Evolutionary conservation across 129 eudicot species (phyloP).

Genomic region (Arctium lappa): DNA sequence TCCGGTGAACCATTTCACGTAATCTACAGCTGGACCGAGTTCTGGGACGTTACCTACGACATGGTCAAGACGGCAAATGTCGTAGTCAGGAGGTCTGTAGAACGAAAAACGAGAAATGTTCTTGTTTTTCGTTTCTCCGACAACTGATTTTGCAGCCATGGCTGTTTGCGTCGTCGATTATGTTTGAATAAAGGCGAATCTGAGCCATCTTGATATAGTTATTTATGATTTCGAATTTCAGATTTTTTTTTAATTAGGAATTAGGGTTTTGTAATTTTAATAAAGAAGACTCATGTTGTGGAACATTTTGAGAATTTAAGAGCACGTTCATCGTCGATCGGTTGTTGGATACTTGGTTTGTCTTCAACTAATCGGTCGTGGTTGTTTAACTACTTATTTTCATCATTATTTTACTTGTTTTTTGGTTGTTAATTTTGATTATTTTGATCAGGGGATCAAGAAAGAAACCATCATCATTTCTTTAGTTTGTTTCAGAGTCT

Average conservation of each 20-base stretch:
- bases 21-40: no score
- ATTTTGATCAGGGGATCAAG: conserved; percentile 1
- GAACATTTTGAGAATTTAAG: no score
- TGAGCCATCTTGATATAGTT: conserved; percentile 8
- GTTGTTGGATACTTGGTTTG: background rate
- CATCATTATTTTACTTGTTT: conserved; percentile 8
- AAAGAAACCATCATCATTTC: background rate
- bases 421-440: background rate
- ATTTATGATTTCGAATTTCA: background rate
- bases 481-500: conserved; percentile 1
- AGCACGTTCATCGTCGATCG: conserved; percentile 18
- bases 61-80: no score
- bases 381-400: conserved; percentile 29
- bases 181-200: conserved; percentile 38
- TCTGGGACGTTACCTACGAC: no score
- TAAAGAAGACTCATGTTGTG: background rate
- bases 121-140: background rate
- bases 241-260: background rate
- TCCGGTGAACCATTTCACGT: no score
- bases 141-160: conserved; percentile 29
- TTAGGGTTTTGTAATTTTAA: background rate
- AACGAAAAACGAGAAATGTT: background rate
- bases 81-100: background rate
- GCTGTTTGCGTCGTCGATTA: background rate
- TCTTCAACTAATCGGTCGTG: conserved; percentile 29